Base-by-base conservation (phyloP, 1,284 basidiomycete genomes). In the Phenoliferia sp. region DNA sequence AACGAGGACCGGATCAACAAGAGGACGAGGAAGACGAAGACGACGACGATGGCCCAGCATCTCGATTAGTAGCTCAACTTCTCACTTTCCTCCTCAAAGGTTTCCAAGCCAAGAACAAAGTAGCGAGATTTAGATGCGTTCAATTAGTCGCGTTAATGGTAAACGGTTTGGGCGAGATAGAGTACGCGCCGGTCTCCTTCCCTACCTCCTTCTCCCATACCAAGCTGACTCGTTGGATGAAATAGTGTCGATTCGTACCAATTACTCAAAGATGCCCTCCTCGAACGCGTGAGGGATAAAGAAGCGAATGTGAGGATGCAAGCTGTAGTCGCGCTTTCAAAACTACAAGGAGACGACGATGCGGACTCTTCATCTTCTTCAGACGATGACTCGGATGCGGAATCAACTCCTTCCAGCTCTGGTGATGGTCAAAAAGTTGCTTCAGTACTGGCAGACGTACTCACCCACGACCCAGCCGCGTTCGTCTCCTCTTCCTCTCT, bases 31-130 rank as follows among this genome's bases (percentile, higher is more conserved):
- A 80, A 3, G 84, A 84, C 0, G 85, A 87, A 4, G 87, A 89
- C 12, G 88, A 91, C 17, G 84, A 87, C 17, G 87, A 89, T 44
- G 89, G 87, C 0, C 80, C 86, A 0, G 84, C 87, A 0, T 85
- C 90, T 0, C 85, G 92, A 63, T 93, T 97, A 74, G 82, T 89
- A 1, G 80, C 85, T 16, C 84, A 87, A 58, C 80, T 96, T 3
- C 81, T 96, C 64, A 85, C 85, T 60, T 91, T 90, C 80, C 83
- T 96, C 31, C 81, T 94, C 62, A 85, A 86, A 68, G 94, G 94
- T 0, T 94, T 94, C 79, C 79, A 84, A 16, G 90, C 94, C 3
- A 97, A 95, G 79, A 90, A 94, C 82, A 97, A 95, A 82, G 85
- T 85, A 63, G 88, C 91, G 31, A 85, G 94, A 16, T 92, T 88